Conservation (phyloP, 1,139 yeast genomes). For the Suhomyces bribrorum region DNA sequence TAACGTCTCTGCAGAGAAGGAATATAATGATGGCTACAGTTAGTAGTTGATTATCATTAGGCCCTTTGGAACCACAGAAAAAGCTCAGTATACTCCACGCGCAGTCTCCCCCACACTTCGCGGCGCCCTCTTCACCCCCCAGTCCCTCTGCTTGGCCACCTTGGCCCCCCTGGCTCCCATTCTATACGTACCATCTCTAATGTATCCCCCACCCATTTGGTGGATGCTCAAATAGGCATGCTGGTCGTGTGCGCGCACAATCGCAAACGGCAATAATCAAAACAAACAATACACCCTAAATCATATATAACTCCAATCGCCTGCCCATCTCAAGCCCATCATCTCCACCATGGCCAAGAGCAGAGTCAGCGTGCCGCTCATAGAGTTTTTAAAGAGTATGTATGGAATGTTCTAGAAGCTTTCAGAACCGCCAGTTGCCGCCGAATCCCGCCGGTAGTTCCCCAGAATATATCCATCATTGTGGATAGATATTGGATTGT, state of each 20-base stretch:
- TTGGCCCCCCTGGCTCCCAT: too few relatives aligned
- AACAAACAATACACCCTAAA: constrained; percentile 11
- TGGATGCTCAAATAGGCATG: constrained; percentile 4
- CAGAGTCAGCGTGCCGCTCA: constrained; percentile 34
- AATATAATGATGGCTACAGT: constrained; percentile 50
- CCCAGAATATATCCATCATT: too few relatives aligned
- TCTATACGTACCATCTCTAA: constrained; percentile 4
- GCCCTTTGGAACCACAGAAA: too few relatives aligned
- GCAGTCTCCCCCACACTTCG: too few relatives aligned
- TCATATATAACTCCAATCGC: constrained; percentile 10
- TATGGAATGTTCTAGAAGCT: not conserved
- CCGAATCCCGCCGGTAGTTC: not conserved
- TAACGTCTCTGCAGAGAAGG: constrained; percentile 66
- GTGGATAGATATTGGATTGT: too few relatives aligned
- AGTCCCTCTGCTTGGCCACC: not conserved
- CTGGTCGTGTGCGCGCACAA: constrained; percentile 13
- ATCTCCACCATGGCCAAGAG: constrained; percentile 21
- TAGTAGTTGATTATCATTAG: constrained; percentile 4
- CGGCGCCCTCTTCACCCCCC: not conserved
- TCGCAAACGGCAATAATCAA: constrained; percentile 14
- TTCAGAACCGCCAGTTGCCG: not conserved
- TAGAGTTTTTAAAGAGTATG: constrained; percentile 51
- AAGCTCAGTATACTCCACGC: too few relatives aligned
- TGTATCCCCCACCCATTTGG: not conserved
- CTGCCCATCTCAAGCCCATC: constrained; percentile 2